Evolutionary conservation across 371 early-diverging fungal genomes (phyloP), one percentile per base, ranked within the genome.

Genomic region (Syncephalastrum sp.): DNA sequence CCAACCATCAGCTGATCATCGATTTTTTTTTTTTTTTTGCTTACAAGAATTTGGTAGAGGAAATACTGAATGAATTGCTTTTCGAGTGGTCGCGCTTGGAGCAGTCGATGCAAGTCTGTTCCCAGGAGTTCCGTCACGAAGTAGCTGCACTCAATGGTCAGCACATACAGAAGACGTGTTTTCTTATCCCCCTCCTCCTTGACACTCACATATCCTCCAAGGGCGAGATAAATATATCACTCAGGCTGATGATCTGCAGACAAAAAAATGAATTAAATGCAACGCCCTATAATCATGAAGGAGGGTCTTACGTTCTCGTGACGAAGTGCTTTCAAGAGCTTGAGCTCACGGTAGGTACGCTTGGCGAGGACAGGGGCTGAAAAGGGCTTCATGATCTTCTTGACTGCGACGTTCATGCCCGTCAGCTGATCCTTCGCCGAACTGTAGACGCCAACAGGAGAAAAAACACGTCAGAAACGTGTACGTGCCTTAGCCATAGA

Each of bases 11-110:
- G 29, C 29, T 29, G 29, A 29, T 29, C 29, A 29, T 7, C 29
- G 29, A 29, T 3, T 29, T 29, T 29, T 15, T 48, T 45, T 15
- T 54, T 49, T 21, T 17, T 1, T 29, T 8, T 10, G 57, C 78
- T 64, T 77, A 85, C 86, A 75, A 97, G 67, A 49, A 97, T 94
- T 69, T 97, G 97, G 67, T 95, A 97, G 63, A 94, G 70, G 68
- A 97, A 96, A 86, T 94, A 97, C 77, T 97, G 93, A 54, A 94
- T 90, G 57, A 93, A 94, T 73, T 94, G 93, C 70, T 90, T 91
- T 64, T 94, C 95, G 51, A 97, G 73, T 15, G 92, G 93, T 57
- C 94, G 77, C 23, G 93, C 89, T 54, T 90, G 87, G 59, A 96
- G 76, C 54, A 96, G 79, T 46, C 95, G 85, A 74, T 94, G 94